Evolutionary conservation across 2,329 filamentous ascomycete species (phyloP).

Genomic region (Lasiodiplodia sp.): DNA sequence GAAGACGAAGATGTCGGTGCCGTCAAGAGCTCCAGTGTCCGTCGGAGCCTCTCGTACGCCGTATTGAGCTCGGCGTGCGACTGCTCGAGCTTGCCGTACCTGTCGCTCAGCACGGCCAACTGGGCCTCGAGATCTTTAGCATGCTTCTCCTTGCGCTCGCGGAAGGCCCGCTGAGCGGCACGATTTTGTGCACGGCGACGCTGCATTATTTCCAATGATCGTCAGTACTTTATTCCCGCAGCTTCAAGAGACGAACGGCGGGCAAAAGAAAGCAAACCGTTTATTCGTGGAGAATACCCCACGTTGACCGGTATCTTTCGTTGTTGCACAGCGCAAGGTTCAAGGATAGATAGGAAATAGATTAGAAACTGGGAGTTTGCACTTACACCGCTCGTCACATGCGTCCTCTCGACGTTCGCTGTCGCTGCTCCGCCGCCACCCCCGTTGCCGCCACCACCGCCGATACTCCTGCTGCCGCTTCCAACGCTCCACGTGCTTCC

Average conservation of each 20-base stretch:
- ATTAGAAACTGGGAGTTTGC: not conserved
- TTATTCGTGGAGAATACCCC: not conserved
- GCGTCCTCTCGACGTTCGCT: conserved; percentile 39
- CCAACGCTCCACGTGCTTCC: conserved; percentile 17
- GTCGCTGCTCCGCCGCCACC: not conserved
- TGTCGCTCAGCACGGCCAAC: conserved; percentile 61
- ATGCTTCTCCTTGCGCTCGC: conserved; percentile 70
- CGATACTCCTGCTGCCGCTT: conserved; percentile 1
- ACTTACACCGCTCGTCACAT: conserved; percentile 50
- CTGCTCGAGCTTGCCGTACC: conserved; percentile 63
- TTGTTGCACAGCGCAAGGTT: not conserved
- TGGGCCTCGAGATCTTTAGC: conserved; percentile 69
- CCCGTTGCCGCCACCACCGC: not conserved
- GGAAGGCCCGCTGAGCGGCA: conserved; percentile 67
- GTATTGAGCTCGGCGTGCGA: conserved; percentile 57
- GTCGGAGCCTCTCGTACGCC: conserved; percentile 50
- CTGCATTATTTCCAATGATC: conserved; percentile 40
- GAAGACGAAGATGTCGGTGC: not conserved
- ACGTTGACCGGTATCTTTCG: not conserved
- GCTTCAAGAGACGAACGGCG: not conserved
- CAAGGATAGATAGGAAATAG: not conserved
- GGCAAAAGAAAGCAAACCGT: not conserved
- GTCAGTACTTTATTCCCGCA: not conserved
- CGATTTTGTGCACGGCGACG: conserved; percentile 67
- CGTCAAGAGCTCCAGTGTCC: conserved; percentile 21